A percentile compares a stretch with the other conserved stretches of the same genome.
These are phyloP conservation scores for Pseudozyma tsukubaensis DNA, from an alignment of 1,284 basidiomycete species.

Conservation along the genomic window DNA sequence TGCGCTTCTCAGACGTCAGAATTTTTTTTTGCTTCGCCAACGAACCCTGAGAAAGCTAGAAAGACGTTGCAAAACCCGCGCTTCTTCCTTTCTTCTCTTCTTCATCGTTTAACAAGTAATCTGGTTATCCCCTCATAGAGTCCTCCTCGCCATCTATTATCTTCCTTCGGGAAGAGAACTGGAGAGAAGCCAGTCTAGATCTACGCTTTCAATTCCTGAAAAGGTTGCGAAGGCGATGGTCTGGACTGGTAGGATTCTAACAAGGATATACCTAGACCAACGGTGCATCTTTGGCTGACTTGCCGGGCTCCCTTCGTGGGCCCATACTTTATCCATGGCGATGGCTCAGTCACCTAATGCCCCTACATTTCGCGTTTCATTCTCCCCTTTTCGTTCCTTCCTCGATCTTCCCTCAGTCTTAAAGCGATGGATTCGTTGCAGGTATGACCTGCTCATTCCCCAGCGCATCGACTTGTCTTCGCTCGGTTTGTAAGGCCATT, in stretches of 20 bases:
- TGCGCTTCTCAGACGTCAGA: too few relatives aligned
- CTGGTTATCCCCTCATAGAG: constrained; percentile 55
- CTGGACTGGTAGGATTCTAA: constrained; percentile 43
- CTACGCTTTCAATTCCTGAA: constrained; percentile 28
- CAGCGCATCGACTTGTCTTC: too few relatives aligned
- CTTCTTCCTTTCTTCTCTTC: constrained; percentile 28
- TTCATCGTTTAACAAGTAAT: constrained; percentile 58
- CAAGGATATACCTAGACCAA: constrained; percentile 54
- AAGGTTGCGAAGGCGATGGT: constrained; percentile 31
- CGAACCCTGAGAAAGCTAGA: neutral
- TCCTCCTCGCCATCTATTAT: constrained; percentile 54
- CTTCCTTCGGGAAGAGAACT: constrained; percentile 51
- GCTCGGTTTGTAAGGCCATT: too few relatives aligned
- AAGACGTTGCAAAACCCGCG: neutral
- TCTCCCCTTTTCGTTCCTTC: neutral
- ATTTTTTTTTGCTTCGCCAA: neutral
- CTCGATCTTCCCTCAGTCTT: neutral
- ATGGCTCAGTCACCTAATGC: constrained; percentile 56
- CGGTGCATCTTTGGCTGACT: constrained; percentile 58
- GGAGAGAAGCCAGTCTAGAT: constrained; percentile 41
- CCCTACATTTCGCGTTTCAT: constrained; percentile 32
- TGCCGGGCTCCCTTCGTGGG: constrained; percentile 30
- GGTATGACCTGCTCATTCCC: too few relatives aligned
- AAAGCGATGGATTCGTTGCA: neutral
- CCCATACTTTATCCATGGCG: constrained; percentile 37